A percentile compares a stretch with the other conserved stretches of the same genome.
These are phyloP conservation scores for Talaromyces amestolkiae DNA, from an alignment of 2,329 filamentous ascomycete genomes.

Conservation along the genomic window DNA sequence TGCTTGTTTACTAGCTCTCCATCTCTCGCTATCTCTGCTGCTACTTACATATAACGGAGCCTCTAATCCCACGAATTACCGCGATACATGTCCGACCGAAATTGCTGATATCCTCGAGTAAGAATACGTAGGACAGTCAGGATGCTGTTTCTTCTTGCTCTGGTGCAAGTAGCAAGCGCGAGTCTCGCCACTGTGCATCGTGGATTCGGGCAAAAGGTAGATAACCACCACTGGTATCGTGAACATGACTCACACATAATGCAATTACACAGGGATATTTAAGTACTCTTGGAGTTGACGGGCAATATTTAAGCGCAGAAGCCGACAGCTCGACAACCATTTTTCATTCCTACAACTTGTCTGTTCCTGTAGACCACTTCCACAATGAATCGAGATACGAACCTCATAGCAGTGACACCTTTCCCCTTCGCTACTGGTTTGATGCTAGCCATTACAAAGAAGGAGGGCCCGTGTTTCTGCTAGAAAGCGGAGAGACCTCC, in stretches of 20 bases:
- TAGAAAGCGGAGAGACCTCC: slow-evolving; percentile 69
- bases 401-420: slow-evolving; percentile 68
- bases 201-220: slow-evolving; percentile 11
- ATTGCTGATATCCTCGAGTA: not conserved
- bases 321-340: slow-evolving; percentile 13
- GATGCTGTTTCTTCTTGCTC: slow-evolving; percentile 11
- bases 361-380: slow-evolving; percentile 73
- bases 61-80: not conserved
- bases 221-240: not conserved
- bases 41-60: not conserved
- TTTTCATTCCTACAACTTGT: slow-evolving; percentile 53
- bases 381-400: slow-evolving; percentile 75
- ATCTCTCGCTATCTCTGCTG: not conserved
- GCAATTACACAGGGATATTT: not conserved
- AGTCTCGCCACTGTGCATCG: slow-evolving; percentile 5
- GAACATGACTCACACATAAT: not conserved
- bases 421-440: slow-evolving; percentile 78
- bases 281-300: not conserved
- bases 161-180: slow-evolving; percentile 11
- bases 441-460: slow-evolving; percentile 71
- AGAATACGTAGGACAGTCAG: not conserved
- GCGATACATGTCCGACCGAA: not conserved
- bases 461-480: slow-evolving; percentile 77
- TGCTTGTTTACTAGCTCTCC: not conserved
- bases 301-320: not conserved